A percentile compares a stretch with the other conserved stretches of the same genome.
Conservation (phyloP, 164 flowering plant genomes). For the Stephania yunnanensis region DNA sequence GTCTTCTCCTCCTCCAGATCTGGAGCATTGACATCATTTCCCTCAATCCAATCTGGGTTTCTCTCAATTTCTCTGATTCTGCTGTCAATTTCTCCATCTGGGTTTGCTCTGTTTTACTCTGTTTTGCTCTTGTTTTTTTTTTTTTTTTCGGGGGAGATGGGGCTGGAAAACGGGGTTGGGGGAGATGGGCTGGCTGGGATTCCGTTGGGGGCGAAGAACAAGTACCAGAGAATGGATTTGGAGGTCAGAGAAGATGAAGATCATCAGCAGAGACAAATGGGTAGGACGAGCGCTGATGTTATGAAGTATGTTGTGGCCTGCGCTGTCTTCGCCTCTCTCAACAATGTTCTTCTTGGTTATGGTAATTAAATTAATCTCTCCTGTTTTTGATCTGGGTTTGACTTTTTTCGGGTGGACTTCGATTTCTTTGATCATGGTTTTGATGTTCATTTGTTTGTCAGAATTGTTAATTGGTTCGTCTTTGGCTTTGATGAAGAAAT, state of each 20-base stretch:
- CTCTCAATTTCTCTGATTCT: background rate
- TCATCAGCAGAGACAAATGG: background rate
- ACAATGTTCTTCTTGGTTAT: conserved; percentile 33
- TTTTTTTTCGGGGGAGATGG: conserved; percentile 11
- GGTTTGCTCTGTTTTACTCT: background rate
- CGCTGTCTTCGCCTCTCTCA: conserved; percentile 32
- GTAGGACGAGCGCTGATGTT: conserved; percentile 1
- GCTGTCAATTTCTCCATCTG: background rate
- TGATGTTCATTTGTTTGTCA: background rate
- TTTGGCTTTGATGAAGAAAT: background rate
- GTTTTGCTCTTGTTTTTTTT: background rate
- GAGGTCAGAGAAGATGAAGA: conserved; percentile 19
- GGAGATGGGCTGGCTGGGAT: conserved; percentile 5
- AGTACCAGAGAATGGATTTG: conserved; percentile 20
- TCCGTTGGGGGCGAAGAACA: conserved; percentile 18
- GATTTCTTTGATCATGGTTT: background rate
- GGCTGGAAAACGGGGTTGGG: conserved; percentile 16
- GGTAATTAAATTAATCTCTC: conserved; percentile 12
- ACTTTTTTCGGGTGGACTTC: background rate
- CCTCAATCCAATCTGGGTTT: background rate
- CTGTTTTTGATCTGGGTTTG: background rate
- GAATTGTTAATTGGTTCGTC: background rate
- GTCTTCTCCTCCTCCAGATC: conserved; percentile 1
- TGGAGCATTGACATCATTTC: background rate
- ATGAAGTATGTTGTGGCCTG: conserved; percentile 26